phyloP scores from a whole-genome alignment of 1,284 basidiomycete species.

The Fomitiporia mediterranea region DNA sequence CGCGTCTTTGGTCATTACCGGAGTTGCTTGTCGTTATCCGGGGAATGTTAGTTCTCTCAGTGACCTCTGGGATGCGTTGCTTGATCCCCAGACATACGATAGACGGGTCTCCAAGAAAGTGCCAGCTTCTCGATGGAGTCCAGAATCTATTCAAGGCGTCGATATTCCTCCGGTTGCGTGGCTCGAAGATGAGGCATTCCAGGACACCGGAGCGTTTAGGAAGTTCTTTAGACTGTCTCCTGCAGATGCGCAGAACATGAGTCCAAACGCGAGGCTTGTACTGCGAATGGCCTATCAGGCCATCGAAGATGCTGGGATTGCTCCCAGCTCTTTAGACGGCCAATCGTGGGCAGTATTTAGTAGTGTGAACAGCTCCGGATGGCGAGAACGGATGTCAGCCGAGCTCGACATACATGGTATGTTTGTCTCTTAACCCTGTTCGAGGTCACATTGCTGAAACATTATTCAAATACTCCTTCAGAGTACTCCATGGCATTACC shows the following conservation, averaged over 20 bases:
- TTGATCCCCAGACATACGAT: slow-evolving; percentile 8
- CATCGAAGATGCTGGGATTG: slow-evolving; percentile 22
- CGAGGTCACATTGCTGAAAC: neutral
- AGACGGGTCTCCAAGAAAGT: neutral
- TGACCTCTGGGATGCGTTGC: slow-evolving; percentile 19
- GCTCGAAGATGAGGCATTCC: slow-evolving; percentile 10
- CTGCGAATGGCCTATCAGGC: slow-evolving; percentile 22
- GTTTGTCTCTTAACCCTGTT: neutral
- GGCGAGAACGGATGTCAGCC: slow-evolving; percentile 16
- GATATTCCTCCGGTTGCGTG: slow-evolving; percentile 10
- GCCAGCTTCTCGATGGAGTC: neutral
- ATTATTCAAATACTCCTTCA: neutral
- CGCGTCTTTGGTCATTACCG: slow-evolving; percentile 18
- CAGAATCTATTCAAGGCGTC: neutral
- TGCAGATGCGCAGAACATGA: slow-evolving; percentile 17
- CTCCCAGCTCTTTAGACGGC: slow-evolving; percentile 17
- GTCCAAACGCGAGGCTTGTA: slow-evolving; percentile 20
- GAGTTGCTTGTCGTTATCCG: slow-evolving; percentile 21
- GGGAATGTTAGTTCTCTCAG: slow-evolving; percentile 18
- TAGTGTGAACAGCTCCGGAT: slow-evolving; percentile 23
- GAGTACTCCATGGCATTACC: neutral
- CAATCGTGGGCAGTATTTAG: slow-evolving; percentile 21
- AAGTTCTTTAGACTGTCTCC: slow-evolving; percentile 21
- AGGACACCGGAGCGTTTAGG: slow-evolving; percentile 10
- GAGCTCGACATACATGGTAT: slow-evolving; percentile 10